phyloP scores from a whole-genome alignment of 306 rosid species.

The Morella rubra region DNA sequence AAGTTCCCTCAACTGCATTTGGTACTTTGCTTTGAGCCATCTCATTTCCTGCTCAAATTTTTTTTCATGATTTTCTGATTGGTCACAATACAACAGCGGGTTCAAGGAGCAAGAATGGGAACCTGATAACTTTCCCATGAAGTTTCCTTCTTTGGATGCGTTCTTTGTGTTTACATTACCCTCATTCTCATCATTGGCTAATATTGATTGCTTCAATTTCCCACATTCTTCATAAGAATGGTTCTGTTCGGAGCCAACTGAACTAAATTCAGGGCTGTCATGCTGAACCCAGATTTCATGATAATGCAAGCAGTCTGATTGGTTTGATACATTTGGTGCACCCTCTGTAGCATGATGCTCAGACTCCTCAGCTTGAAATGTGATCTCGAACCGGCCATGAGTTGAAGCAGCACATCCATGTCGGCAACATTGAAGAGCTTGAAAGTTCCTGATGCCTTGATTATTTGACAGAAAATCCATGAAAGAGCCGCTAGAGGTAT shows the following conservation, averaged over 20 bases:
- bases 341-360: conserved; percentile 40
- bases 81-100: conserved; percentile 35
- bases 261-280: conserved; percentile 64
- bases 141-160: conserved; percentile 22
- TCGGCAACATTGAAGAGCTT: conserved; percentile 51
- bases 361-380: conserved; percentile 54
- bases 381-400: conserved; percentile 88
- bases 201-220: conserved; percentile 35
- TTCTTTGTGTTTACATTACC: conserved; percentile 32
- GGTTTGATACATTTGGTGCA: conserved; percentile 35
- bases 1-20: conserved; percentile 55
- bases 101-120: conserved; percentile 37
- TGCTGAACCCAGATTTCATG: conserved; percentile 57
- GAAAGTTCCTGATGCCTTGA: conserved; percentile 39
- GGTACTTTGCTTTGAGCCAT: conserved; percentile 75
- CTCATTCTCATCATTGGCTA: conserved; percentile 32
- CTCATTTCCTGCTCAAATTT: conserved; percentile 62
- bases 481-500: conserved; percentile 52
- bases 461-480: conserved; percentile 39
- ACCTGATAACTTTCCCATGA: conserved; percentile 40
- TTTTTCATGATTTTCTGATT: conserved; percentile 36
- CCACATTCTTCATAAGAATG: conserved; percentile 64
- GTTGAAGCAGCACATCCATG: conserved; percentile 61
- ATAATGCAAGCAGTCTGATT: conserved; percentile 38
- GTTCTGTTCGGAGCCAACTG: conserved; percentile 62